phyloP scores from a whole-genome alignment of 306 rosid genomes.

The Rosa rugosa region DNA sequence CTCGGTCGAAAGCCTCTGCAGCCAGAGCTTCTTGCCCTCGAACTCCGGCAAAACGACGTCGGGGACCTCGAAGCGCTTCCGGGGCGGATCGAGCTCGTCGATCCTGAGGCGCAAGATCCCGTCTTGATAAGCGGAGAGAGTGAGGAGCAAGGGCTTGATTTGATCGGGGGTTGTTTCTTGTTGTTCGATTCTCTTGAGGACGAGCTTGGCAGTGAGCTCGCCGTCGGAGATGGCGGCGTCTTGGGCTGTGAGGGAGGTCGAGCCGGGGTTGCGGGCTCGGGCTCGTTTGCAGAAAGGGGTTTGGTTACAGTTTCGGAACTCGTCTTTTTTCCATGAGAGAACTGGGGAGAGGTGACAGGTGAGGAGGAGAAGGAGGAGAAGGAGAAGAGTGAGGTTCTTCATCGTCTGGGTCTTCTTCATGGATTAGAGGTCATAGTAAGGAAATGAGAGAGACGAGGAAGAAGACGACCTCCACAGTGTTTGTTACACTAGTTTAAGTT shows the following conservation, averaged over 20 bases:
- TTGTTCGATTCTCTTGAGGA: conserved; percentile 29
- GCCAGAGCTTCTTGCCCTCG: conserved; percentile 52
- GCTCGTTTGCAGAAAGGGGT: conserved; percentile 96
- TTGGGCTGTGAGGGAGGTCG: conserved; percentile 55
- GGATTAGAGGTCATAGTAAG: conserved; percentile 15
- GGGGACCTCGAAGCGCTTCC: conserved; percentile 76
- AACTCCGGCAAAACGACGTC: conserved; percentile 71
- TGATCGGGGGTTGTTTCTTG: conserved; percentile 19
- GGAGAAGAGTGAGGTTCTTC: conserved; percentile 39
- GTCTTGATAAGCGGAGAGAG: conserved; percentile 60
- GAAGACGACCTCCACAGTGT: neutral
- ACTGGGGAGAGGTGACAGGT: conserved; percentile 38
- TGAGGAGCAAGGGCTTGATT: conserved; percentile 62
- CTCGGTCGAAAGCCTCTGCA: conserved; percentile 53
- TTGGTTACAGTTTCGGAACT: conserved; percentile 84
- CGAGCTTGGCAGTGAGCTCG: conserved; percentile 69
- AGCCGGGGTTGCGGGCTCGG: conserved; percentile 62
- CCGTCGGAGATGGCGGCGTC: conserved; percentile 60
- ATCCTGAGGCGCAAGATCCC: conserved; percentile 78
- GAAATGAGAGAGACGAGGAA: conserved; percentile 7
- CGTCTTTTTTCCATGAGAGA: conserved; percentile 83
- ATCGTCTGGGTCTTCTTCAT: conserved; percentile 26
- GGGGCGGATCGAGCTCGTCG: conserved; percentile 66
- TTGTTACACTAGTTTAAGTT: too few species aligned
- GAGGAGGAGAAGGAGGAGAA: conserved; percentile 43